Evolutionary conservation across 345 rosid species (phyloP).

Genomic region (Salix purpurea): DNA sequence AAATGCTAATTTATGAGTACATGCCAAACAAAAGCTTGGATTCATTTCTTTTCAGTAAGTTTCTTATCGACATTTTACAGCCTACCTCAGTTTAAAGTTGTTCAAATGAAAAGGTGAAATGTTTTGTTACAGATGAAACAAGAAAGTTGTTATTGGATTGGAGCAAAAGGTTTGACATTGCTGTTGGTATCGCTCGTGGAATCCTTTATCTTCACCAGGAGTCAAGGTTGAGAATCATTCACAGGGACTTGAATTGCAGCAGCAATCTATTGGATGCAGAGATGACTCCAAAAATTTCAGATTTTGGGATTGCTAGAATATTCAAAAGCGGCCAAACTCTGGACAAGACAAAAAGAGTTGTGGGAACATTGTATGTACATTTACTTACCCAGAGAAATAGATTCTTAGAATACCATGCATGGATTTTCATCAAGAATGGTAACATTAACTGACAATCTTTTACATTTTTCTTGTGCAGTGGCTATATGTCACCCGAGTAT

Average conservation of each 20-base stretch:
- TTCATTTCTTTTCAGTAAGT: slow-evolving; percentile 18
- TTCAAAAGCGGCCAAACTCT: slow-evolving; percentile 2
- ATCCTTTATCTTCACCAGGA: slow-evolving; percentile 14
- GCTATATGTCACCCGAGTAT: too few relatives aligned
- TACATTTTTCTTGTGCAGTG: too few relatives aligned
- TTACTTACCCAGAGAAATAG: neutral
- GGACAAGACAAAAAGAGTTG: slow-evolving; percentile 9
- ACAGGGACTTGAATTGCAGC: slow-evolving; percentile 7
- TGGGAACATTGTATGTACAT: slow-evolving; percentile 21
- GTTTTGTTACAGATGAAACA: slow-evolving; percentile 4
- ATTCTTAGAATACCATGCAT: neutral
- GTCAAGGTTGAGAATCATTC: neutral
- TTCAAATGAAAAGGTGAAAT: neutral
- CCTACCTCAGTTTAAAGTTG: neutral
- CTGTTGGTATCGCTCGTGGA: slow-evolving; percentile 17
- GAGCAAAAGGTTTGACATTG: slow-evolving; percentile 10
- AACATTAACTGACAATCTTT: neutral
- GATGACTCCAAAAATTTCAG: slow-evolving; percentile 21
- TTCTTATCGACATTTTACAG: neutral
- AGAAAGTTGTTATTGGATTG: slow-evolving; percentile 6
- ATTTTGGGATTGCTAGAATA: slow-evolving; percentile 13
- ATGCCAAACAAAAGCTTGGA: slow-evolving; percentile 28
- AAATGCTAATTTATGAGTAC: slow-evolving; percentile 75
- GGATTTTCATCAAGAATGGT: neutral
- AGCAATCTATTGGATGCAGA: slow-evolving; percentile 16